Percentiles rank a stretch among this genome's conserved stretches.
Conservation (phyloP, 208 protist species). For the Balamuthia mandrillaris region DNA sequence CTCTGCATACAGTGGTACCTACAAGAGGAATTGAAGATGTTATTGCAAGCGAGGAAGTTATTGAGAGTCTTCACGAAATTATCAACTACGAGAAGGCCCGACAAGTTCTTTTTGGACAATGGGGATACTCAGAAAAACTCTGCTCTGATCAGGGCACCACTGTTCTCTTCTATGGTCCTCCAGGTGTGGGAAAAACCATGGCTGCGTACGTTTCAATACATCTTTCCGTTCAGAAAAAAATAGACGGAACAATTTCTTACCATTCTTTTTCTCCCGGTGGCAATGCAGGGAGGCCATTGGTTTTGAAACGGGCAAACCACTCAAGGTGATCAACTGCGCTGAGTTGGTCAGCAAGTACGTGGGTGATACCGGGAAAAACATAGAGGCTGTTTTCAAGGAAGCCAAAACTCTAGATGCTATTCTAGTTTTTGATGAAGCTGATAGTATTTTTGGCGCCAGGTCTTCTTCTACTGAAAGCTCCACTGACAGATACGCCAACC, state of each 20-base stretch:
- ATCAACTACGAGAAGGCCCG: slow-evolving; percentile 57
- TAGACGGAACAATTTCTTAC: too few relatives aligned
- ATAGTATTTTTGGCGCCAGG: slow-evolving; percentile 14
- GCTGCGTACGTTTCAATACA: slow-evolving; percentile 40
- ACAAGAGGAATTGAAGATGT: slow-evolving; percentile 41
- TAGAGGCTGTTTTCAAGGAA: slow-evolving; percentile 55
- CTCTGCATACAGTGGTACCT: slow-evolving; percentile 13
- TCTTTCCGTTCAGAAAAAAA: too few relatives aligned
- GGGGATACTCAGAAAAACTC: too few relatives aligned
- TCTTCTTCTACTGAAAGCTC: neutral
- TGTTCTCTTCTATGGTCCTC: neutral
- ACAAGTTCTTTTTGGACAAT: slow-evolving; percentile 52
- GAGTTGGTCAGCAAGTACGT: too few relatives aligned
- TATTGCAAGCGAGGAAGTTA: slow-evolving; percentile 14
- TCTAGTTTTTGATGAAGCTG: slow-evolving; percentile 57
- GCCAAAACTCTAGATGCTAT: slow-evolving; percentile 46
- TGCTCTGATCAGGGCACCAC: slow-evolving; percentile 9
- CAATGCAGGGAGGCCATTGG: too few relatives aligned
- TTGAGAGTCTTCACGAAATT: too few relatives aligned
- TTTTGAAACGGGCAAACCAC: too few relatives aligned
- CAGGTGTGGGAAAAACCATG: slow-evolving; percentile 42
- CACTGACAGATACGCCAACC: slow-evolving; percentile 10
- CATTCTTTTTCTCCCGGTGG: too few relatives aligned
- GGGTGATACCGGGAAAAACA: slow-evolving; percentile 53
- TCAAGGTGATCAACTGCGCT: too few relatives aligned